Conservation (phyloP, 2,329 filamentous ascomycete species). For the Hortaea werneckii region DNA sequence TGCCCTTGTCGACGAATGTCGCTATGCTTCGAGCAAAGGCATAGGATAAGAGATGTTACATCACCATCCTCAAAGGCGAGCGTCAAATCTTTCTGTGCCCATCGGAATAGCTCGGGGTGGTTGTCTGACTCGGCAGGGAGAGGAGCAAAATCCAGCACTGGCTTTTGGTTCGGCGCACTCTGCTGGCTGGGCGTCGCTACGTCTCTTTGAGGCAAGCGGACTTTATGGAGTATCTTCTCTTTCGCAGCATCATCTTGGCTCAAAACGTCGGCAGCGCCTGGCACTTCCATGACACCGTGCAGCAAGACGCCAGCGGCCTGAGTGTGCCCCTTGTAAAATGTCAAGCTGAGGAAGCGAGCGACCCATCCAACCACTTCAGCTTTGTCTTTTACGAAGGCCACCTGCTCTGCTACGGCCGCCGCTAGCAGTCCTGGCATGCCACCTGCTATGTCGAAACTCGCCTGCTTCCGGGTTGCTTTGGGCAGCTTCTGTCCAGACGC, state of each 20-base stretch:
- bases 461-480: not conserved
- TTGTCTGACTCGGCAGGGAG: constrained; percentile 34
- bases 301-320: not conserved
- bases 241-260: not conserved
- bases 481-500: constrained; percentile 13
- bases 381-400: constrained; percentile 46
- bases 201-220: not conserved
- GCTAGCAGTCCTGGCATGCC: constrained; percentile 51
- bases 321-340: not conserved
- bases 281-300: not conserved
- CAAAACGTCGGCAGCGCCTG: not conserved
- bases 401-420: constrained; percentile 65
- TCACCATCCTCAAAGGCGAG: constrained; percentile 71
- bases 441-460: not conserved
- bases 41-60: constrained; percentile 57
- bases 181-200: not conserved
- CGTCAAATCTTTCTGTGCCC: constrained; percentile 67
- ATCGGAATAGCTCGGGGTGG: constrained; percentile 45
- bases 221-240: not conserved
- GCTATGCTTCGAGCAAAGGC: constrained; percentile 63
- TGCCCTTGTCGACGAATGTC: constrained; percentile 73
- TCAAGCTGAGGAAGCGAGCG: constrained; percentile 10
- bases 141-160: constrained; percentile 18
- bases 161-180: not conserved
- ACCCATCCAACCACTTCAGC: constrained; percentile 11